A percentile compares a stretch with the other conserved stretches of the same genome.
Evolutionary conservation across 768 basidiomycete species (phyloP).

Genomic region (Thelephora aurantiotincta): DNA sequence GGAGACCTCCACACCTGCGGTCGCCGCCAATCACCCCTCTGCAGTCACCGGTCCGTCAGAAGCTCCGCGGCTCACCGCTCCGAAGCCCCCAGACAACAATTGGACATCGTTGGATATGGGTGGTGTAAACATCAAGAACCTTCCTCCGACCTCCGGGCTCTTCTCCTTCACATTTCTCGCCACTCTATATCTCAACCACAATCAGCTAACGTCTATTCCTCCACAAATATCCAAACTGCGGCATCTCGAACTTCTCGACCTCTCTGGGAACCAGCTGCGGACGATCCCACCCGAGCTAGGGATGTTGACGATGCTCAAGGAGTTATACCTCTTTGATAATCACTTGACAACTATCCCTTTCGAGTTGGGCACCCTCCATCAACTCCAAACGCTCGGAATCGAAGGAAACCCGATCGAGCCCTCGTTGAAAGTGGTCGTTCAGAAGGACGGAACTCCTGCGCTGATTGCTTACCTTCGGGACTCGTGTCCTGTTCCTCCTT

Average conservation of each 20-base stretch:
- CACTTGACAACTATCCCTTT: conserved; percentile 71
- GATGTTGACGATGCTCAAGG: conserved; percentile 78
- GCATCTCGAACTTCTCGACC: conserved; percentile 80
- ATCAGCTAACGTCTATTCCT: conserved; percentile 64
- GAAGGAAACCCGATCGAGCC: conserved; percentile 94
- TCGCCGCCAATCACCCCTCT: conserved; percentile 47
- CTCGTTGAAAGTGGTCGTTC: conserved; percentile 61
- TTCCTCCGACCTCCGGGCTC: conserved; percentile 62
- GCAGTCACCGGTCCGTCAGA: conserved; percentile 62
- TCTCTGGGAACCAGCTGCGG: conserved; percentile 76
- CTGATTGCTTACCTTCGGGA: conserved; percentile 89
- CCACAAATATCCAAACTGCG: conserved; percentile 72
- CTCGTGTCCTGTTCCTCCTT: conserved; percentile 66
- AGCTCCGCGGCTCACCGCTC: conserved; percentile 47
- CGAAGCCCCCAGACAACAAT: conserved; percentile 54
- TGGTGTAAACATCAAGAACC: conserved; percentile 83
- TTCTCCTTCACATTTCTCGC: conserved; percentile 88
- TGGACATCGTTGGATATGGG: conserved; percentile 97
- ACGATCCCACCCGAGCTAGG: conserved; percentile 79
- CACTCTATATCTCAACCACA: conserved; percentile 94
- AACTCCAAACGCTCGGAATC: conserved; percentile 84
- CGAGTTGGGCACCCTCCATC: conserved; percentile 83
- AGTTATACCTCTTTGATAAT: conserved; percentile 94
- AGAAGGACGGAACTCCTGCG: conserved; percentile 89
- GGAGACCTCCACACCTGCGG: conserved; percentile 22